Evolutionary conservation across 129 eudicot species (phyloP).

Genomic region (Artemisia argyi): DNA sequence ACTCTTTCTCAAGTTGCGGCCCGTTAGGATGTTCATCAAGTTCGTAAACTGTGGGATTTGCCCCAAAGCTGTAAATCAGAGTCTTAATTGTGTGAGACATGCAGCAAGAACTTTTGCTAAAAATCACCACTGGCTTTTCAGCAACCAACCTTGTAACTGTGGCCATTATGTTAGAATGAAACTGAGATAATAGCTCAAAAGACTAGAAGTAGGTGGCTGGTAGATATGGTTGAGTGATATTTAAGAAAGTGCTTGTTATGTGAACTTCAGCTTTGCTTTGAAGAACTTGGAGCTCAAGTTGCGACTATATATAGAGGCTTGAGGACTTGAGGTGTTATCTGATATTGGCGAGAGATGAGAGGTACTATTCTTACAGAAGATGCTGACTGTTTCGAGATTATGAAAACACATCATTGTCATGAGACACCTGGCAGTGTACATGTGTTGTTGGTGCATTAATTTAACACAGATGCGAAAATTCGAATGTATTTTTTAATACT

Average conservation of each 20-base stretch:
- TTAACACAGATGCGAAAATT: slow-evolving; percentile 14
- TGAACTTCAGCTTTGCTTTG: slow-evolving; percentile 3
- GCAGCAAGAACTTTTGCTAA: slow-evolving; percentile 57
- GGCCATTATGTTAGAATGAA: slow-evolving; percentile 31
- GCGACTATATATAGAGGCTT: slow-evolving; percentile 23
- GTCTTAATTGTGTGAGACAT: slow-evolving; percentile 48
- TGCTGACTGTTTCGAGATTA: slow-evolving; percentile 18
- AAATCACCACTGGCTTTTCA: slow-evolving; percentile 37
- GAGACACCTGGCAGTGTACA: slow-evolving; percentile 21
- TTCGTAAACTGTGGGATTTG: slow-evolving; percentile 51
- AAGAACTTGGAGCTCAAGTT: slow-evolving; percentile 17
- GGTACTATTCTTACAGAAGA: neutral
- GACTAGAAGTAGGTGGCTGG: slow-evolving; percentile 1
- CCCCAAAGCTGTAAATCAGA: slow-evolving; percentile 57
- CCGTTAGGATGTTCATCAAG: slow-evolving; percentile 55
- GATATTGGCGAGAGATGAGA: slow-evolving; percentile 19
- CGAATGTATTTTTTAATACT: slow-evolving; percentile 16
- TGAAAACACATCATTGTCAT: slow-evolving; percentile 12
- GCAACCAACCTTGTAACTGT: slow-evolving; percentile 27
- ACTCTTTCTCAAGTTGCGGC: slow-evolving; percentile 47
- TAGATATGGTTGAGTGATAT: neutral
- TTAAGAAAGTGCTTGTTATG: neutral
- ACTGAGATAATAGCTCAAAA: slow-evolving; percentile 8
- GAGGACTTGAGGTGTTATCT: neutral
- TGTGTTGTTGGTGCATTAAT: slow-evolving; percentile 24